Conservation (phyloP, 2,329 filamentous ascomycete genomes). For the Fusarium sp. region DNA sequence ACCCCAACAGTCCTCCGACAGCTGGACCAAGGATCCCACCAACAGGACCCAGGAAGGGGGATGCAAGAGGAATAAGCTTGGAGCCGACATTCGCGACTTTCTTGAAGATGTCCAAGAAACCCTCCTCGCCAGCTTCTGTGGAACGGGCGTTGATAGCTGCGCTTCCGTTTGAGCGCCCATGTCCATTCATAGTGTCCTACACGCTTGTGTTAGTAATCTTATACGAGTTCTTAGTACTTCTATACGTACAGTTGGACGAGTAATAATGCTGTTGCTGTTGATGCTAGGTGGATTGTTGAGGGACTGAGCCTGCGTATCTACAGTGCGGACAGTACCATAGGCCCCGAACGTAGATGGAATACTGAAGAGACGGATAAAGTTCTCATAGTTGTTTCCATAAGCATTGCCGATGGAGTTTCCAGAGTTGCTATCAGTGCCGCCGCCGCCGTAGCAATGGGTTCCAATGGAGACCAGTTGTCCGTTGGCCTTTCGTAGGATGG, state of each 20-base stretch:
- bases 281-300: background rate
- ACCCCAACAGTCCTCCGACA: slow-evolving; percentile 12
- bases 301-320: background rate
- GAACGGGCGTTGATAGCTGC: background rate
- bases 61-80: background rate
- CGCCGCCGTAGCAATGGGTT: slow-evolving; percentile 45
- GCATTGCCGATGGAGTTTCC: slow-evolving; percentile 39
- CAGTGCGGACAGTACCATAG: background rate
- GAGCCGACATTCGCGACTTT: slow-evolving; percentile 13
- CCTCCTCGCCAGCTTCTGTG: slow-evolving; percentile 15
- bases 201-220: background rate
- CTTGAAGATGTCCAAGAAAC: slow-evolving; percentile 40
- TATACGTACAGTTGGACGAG: background rate
- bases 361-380: slow-evolving; percentile 26
- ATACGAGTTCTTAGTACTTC: background rate
- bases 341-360: slow-evolving; percentile 4
- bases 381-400: slow-evolving; percentile 40
- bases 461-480: slow-evolving; percentile 39
- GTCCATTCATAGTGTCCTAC: background rate
- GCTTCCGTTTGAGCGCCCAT: background rate
- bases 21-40: background rate
- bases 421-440: slow-evolving; percentile 39
- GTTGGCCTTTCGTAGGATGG: slow-evolving; percentile 33
- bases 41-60: background rate
- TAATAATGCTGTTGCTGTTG: background rate